Evolutionary conservation across 805 yeast genomes (phyloP).

Genomic region (Cyberlindnera maritima): DNA sequence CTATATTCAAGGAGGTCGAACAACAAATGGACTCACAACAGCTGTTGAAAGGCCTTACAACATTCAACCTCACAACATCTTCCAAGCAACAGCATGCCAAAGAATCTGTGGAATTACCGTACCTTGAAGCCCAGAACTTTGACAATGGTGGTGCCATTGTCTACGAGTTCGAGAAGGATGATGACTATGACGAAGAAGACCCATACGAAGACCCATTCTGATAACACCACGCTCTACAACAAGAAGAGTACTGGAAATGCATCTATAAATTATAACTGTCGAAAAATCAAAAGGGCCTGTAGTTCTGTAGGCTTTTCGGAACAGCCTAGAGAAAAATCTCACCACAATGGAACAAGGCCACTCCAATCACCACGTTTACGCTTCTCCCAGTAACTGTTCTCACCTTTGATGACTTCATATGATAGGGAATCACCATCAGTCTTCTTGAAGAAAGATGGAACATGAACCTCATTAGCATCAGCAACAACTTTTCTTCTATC

Average conservation of each 20-base stretch:
- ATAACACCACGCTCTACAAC: background rate
- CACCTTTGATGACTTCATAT: slow-evolving; percentile 59
- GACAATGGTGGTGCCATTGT: slow-evolving; percentile 91
- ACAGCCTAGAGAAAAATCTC: too few relatives aligned
- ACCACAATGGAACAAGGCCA: slow-evolving; percentile 58
- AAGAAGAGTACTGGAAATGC: too few relatives aligned
- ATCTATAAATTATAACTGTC: too few relatives aligned
- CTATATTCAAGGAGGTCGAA: slow-evolving; percentile 26
- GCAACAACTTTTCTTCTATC: slow-evolving; percentile 61
- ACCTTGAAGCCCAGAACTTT: slow-evolving; percentile 78
- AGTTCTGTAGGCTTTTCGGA: too few relatives aligned
- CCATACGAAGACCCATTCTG: slow-evolving; percentile 95
- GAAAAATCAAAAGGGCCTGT: too few relatives aligned
- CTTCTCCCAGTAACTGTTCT: slow-evolving; percentile 73
- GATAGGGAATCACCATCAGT: slow-evolving; percentile 27
- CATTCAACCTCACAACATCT: slow-evolving; percentile 79
- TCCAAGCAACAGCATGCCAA: slow-evolving; percentile 72
- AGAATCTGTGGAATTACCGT: slow-evolving; percentile 90
- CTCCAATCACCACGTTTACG: slow-evolving; percentile 65
- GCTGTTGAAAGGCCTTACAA: slow-evolving; percentile 70
- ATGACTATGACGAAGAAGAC: slow-evolving; percentile 97
- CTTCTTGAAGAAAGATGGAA: slow-evolving; percentile 61
- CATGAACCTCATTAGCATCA: slow-evolving; percentile 41
- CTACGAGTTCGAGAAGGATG: slow-evolving; percentile 93
- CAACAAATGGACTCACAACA: slow-evolving; percentile 41